Evolutionary conservation across 495 filamentous ascomycete species (phyloP), one percentile per base, ranked within the genome.

Genomic region (Amniculicola lignicola): DNA sequence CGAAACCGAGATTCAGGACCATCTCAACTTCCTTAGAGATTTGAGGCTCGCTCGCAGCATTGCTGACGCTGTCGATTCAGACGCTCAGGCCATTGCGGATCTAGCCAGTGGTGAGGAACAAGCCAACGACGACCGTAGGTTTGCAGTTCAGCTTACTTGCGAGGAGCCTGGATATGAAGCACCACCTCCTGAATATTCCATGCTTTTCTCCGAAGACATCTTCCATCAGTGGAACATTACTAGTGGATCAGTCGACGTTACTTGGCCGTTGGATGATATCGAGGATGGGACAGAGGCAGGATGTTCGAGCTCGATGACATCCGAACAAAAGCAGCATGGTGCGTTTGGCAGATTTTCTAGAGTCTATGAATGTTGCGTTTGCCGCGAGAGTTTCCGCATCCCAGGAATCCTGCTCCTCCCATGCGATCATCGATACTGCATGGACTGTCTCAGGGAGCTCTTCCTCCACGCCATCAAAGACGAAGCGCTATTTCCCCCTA

Each of bases 21-120:
- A 39, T 12, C 15, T 37, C 6, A 2, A n/a, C 12, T 56, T 51
- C 36, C 18, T 57, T 11, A 35, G 29, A 16, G 59, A 62, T 23
- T 18, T 19, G 5, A 43, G 47, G 31, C 38, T 56, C 4, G 59
- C 59, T 18, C 59, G 48, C 6, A 62, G 59, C 23, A 57, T 62
- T 31, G 59, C 36, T 1, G 10, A 16, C 12, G 59, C 59, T 14
- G 53, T 62, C 12, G 19, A 62, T 35, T 27, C 45, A 2, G 59
- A 62, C 31, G 57, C n/a, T n/a, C 9, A 1, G 3, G 21, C 37
- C 21, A 61, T 61, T 19, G 15, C 23, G 10, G 48, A 52, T 3
- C 15, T 53, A 4, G 35, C 29, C 4, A n/a, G 11, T 27, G 23
- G 14, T 6, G 57, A 61, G n/a, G 19, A 15, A 1, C 51, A 51